Base-by-base conservation (phyloP, 1,139 yeast species). In the Arxiozyma bovina region DNA sequence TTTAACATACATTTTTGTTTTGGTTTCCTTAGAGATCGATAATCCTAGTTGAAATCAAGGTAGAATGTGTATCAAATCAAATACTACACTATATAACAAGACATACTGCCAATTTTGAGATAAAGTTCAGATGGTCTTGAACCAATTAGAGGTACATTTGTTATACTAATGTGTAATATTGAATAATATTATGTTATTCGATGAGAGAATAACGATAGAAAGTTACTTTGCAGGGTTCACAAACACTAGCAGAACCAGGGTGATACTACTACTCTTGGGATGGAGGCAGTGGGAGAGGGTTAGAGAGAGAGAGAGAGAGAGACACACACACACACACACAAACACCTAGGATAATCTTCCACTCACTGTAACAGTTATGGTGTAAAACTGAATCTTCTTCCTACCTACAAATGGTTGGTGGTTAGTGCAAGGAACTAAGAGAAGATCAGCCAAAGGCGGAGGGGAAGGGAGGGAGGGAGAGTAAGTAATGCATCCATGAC, bases 1-100 rank as follows among this genome's bases (percentile, higher is more conserved):
- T 38, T 38, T 42, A 42, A 49, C 51, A 49, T 49, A 49, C 51
- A 49, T 49, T 49, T 49, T 49, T 49, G 51, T 42, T 48, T 49
- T 49, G 51, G 51, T 46, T 46, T 46, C 49, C 40, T 46, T 46
- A 34, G 22, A 20, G 40, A 38, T 46, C 49, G 43, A 46, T 30
- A 21, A 38, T 30, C 34, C 21, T 45, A 34, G 40, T 3, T 1
- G 17, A 3, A 15, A 12, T 2, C 6, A 22, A 38, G 38, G 21
- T 4, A 43, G 22, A 18, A 43, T 9, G n/a, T 20, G 8, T 27
- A 27, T 27, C 9, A 27, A 27, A 2, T 8, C 5, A 27, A n/a
- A n/a, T n/a, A n/a, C n/a, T 8, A 27, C 8, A 27, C 30, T 6
- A 27, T 27, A 7, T 8, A 27, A 2, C 30, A 4, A 27, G 9